These are phyloP conservation scores for Acanthamoeba rhysodes DNA, from an alignment of 208 protist genomes.

Conservation along the genomic window DNA sequence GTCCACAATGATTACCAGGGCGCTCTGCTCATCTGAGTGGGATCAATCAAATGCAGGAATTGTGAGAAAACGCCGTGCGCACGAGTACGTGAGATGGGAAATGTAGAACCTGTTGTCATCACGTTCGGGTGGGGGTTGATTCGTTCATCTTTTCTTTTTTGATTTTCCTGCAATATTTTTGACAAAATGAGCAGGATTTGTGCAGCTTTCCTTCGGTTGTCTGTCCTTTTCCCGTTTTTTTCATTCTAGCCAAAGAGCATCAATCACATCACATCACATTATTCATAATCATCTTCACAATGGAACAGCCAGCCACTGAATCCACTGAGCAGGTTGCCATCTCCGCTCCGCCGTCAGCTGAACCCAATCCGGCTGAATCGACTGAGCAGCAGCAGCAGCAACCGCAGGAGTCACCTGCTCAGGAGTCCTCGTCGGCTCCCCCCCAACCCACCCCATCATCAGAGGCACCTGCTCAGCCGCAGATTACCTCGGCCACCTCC, in stretches of 20 bases:
- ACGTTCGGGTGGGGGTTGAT: too few relatives aligned
- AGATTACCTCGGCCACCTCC: not conserved
- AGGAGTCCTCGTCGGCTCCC: not conserved
- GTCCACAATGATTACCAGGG: not conserved
- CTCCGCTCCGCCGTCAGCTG: not conserved
- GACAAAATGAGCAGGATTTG: too few relatives aligned
- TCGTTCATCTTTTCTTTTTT: too few relatives aligned
- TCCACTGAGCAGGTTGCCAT: not conserved
- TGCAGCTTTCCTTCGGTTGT: too few relatives aligned
- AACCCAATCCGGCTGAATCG: not conserved
- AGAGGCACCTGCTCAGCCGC: not conserved
- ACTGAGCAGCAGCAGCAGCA: not conserved
- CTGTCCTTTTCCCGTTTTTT: too few relatives aligned
- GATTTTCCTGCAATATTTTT: too few relatives aligned
- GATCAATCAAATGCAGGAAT: not conserved
- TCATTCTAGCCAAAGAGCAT: too few relatives aligned
- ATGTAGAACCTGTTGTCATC: too few relatives aligned
- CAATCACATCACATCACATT: too few relatives aligned
- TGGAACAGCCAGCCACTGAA: not conserved
- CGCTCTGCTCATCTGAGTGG: not conserved
- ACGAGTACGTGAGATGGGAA: too few relatives aligned
- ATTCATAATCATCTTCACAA: too few relatives aligned
- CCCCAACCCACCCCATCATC: not conserved
- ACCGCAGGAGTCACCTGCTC: not conserved
- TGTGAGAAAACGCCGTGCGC: too few relatives aligned